Evolutionary conservation across 106 monocot species (phyloP).

Genomic region (Allium fistulosum): DNA sequence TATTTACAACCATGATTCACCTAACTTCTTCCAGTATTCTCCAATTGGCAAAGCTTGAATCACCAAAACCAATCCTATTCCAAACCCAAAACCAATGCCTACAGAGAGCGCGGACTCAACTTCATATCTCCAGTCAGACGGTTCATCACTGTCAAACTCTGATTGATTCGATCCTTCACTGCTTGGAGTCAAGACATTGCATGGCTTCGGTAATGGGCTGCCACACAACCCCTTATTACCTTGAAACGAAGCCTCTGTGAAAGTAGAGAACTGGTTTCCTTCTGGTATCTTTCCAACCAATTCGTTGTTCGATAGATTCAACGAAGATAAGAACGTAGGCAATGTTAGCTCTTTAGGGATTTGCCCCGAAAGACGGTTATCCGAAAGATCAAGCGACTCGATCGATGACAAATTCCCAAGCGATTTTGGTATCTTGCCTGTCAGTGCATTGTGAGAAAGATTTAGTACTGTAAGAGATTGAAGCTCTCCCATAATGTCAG

Average conservation of each 20-base stretch:
- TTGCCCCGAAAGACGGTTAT: slow-evolving; percentile 42
- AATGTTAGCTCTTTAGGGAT: slow-evolving; percentile 34
- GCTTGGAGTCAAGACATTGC: neutral
- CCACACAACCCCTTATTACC: slow-evolving; percentile 67
- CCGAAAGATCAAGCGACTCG: slow-evolving; percentile 62
- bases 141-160: neutral
- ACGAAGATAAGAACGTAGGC: slow-evolving; percentile 37
- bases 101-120: slow-evolving; percentile 15
- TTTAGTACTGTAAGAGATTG: slow-evolving; percentile 36
- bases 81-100: slow-evolving; percentile 45
- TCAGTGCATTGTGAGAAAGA: slow-evolving; percentile 49
- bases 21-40: neutral
- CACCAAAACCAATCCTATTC: slow-evolving; percentile 30
- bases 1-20: no score
- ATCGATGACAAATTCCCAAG: slow-evolving; percentile 31
- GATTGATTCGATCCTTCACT: neutral
- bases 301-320: slow-evolving; percentile 51
- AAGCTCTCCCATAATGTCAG: slow-evolving; percentile 31
- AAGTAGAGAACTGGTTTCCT: slow-evolving; percentile 32
- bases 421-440: slow-evolving; percentile 33
- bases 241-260: slow-evolving; percentile 25
- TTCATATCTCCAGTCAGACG: neutral
- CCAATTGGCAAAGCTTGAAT: neutral
- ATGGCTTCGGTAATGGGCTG: slow-evolving; percentile 20
- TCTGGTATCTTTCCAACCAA: slow-evolving; percentile 40